Evolutionary conservation across 805 yeast genomes (phyloP).

Genomic region (Candida stauntonica): DNA sequence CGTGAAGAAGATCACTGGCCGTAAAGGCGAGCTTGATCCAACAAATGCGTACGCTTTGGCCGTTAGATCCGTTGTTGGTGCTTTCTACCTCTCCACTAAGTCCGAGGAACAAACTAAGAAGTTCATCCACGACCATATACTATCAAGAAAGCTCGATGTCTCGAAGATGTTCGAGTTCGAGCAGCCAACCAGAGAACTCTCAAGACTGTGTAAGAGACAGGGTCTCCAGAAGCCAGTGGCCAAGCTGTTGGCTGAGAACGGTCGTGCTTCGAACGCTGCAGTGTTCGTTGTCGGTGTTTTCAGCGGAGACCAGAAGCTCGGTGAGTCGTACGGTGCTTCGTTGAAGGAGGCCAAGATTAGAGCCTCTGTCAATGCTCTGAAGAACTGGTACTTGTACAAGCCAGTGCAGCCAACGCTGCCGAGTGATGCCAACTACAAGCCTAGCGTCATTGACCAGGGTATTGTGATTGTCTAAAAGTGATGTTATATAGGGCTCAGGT

Average conservation of each 20-base stretch:
- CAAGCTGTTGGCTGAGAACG: conserved; percentile 87
- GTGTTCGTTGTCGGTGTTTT: conserved; percentile 90
- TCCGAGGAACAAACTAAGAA: conserved; percentile 54
- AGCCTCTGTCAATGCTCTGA: conserved; percentile 85
- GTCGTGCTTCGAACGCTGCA: conserved; percentile 79
- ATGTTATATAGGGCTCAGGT: no score
- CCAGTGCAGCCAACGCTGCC: conserved; percentile 66
- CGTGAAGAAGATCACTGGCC: conserved; percentile 40
- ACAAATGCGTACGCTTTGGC: conserved; percentile 51
- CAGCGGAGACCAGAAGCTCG: conserved; percentile 74
- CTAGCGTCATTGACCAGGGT: conserved; percentile 40
- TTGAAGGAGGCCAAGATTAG: conserved; percentile 88
- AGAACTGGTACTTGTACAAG: conserved; percentile 87
- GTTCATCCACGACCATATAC: conserved; percentile 70
- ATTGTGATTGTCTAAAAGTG: conserved; percentile 40
- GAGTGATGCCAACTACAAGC: conserved; percentile 44
- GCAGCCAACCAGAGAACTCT: conserved; percentile 81
- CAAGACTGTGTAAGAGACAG: conserved; percentile 72
- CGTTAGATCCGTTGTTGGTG: conserved; percentile 81
- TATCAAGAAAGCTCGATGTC: conserved; percentile 79
- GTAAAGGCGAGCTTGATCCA: conserved; percentile 24
- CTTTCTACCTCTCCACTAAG: conserved; percentile 63
- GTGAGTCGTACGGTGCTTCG: conserved; percentile 93
- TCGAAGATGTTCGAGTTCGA: conserved; percentile 72
- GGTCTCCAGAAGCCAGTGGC: conserved; percentile 70